Base-by-base conservation (phyloP, 768 basidiomycete species). In the Botryobasidium botryosum region DNA sequence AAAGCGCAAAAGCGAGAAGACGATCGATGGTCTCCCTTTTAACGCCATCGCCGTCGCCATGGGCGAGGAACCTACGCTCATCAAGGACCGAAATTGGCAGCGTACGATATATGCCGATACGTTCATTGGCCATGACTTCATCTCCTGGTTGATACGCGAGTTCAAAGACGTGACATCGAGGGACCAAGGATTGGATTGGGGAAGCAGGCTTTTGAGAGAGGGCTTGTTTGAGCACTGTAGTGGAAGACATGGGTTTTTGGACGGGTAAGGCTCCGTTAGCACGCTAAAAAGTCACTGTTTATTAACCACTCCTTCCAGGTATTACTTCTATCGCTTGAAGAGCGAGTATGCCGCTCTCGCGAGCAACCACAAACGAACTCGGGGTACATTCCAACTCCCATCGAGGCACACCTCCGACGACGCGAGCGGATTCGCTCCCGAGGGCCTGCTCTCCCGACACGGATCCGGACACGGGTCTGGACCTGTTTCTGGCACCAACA, bases 101-200 rank as follows among this genome's bases (percentile, higher is more conserved):
- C 66, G 69, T 10, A 64, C 60, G 15, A 70, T 68, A 29, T 85
- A 87, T 55, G 70, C 73, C 3, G 79, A 88, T 50, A 77, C 81
- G 4, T 96, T 97, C 58, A 85, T 77, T 7, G 91, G 91, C 1
- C 77, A 74, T 50, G 85, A 88, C 33, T 76, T 96, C 52, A 82
- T 90, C 20, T 79, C 79, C 1, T 97, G 91, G 91, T 64, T 94
- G 17, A 74, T 84, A n/a, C 72, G 83, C 26, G 83, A 90, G 59
- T 96, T 90, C 55, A 72, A 77, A 25, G 91, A 96, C 56, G 75
- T 94, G 5, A 77, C 80, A 1, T 82, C 79, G 13, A 67, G 85
- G 42, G 74, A 79, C 23, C 81, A 88, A 52, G 92, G 72, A 0
- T 63, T 71, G 15, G 82, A 88, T 49, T 80, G 76, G 73, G 92